Conservation (phyloP, 108 stramenopile genomes). For the Nitzschia putrida region DNA sequence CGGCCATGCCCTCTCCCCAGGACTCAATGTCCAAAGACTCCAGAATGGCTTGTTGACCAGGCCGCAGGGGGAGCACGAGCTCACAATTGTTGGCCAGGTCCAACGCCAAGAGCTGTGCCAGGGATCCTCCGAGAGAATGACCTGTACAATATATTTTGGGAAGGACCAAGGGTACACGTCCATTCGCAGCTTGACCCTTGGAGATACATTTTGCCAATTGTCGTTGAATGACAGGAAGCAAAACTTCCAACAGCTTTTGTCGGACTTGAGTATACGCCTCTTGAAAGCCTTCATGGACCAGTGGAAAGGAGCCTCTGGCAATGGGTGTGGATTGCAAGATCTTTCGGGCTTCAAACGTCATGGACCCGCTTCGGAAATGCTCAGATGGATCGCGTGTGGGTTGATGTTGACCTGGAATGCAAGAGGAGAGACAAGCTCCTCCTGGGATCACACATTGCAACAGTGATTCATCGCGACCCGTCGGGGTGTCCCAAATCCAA, state of each 20-base stretch:
- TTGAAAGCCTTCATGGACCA: slow-evolving; percentile 81
- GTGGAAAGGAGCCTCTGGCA: slow-evolving; percentile 64
- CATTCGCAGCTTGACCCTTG: not conserved
- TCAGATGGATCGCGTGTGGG: slow-evolving; percentile 6
- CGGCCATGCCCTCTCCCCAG: too few species aligned
- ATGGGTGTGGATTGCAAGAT: slow-evolving; percentile 65
- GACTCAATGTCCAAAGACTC: not conserved
- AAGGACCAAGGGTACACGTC: slow-evolving; percentile 49
- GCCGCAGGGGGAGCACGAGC: slow-evolving; percentile 39
- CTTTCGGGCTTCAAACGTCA: slow-evolving; percentile 53
- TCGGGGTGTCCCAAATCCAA: slow-evolving; percentile 46
- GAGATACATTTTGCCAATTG: slow-evolving; percentile 54
- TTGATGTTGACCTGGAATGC: slow-evolving; percentile 26
- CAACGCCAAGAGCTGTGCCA: slow-evolving; percentile 74
- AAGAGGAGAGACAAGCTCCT: slow-evolving; percentile 8
- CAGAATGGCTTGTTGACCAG: not conserved
- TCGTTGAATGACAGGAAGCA: slow-evolving; percentile 60
- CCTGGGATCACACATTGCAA: slow-evolving; percentile 30
- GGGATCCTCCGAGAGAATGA: slow-evolving; percentile 68
- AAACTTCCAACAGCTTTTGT: slow-evolving; percentile 52
- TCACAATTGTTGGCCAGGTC: slow-evolving; percentile 81
- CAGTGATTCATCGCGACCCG: not conserved
- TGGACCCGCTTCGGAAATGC: slow-evolving; percentile 4
- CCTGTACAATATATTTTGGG: slow-evolving; percentile 83
- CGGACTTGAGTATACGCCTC: slow-evolving; percentile 68